Evolutionary conservation across 257 asterid genomes (phyloP), one percentile per base, ranked within the genome.

Genomic region (Penstemon barbatus): DNA sequence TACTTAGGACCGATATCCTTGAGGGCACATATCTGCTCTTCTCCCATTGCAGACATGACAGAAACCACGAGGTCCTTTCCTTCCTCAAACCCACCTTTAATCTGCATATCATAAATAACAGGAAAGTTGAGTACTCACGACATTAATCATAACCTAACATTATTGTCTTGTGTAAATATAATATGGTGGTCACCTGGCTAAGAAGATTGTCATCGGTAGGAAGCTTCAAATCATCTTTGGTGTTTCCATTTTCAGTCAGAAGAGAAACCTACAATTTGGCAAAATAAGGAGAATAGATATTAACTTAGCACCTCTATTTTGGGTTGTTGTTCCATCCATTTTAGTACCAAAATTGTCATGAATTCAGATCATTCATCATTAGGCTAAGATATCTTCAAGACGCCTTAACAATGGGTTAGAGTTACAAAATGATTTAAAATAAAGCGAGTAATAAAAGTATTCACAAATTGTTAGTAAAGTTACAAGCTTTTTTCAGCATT

Each of bases 1-100:
- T 18, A 61, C 71, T 75, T 75, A 25, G 79, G 75, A 64, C 79
- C 79, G 12, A 75, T 75, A 58, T 75, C 79, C 44, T 75, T 75
- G 12, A 75, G 75, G 48, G 61, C 75, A 63, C 74, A 68, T 7
- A 75, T 74, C 71, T 75, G 73, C 52, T 60, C 65, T 46, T 66
- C 73, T 12, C 73, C 78, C 73, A 74, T 74, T 4, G 73, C 77
- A 25, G 67, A 62, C 79, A 75, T 75, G 67, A 75, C 79, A 9
- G 71, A 37, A 37, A 75, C 79, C 42, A 75, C 79, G 1, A 75
- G 75, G 54, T 75, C 79, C 59, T 75, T 75, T 59, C 79, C 75
- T 9, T 75, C 79, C 57, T 56, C 75, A 33, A 75, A 75, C 18
- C 79, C 79, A 15, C 58, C 43, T 58, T 75, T 75, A 50, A 75